Base-by-base conservation (phyloP, 2,329 filamentous ascomycete genomes). In the Alternaria atra region DNA sequence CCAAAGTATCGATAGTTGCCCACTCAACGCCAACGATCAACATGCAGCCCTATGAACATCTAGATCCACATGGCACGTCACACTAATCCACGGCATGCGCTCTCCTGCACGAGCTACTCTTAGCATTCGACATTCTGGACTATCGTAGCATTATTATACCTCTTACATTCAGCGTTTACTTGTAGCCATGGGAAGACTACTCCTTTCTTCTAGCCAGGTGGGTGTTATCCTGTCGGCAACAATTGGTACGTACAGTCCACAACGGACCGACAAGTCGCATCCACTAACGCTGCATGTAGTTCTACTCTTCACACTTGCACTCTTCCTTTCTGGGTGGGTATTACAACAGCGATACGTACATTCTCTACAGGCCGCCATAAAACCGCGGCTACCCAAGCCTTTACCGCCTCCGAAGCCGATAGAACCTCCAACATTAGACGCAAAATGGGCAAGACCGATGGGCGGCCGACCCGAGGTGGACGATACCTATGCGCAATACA, bases 251-350 rank as follows among this genome's bases (percentile, higher is more conserved):
- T 77, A 50, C 57, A 27, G 35, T 6, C n/a, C 34, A 27, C 17
- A n/a, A 35, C 51, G 27, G 23, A 10, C 37, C 37, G 17, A 32
- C 10, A 10, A 30, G 25, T 15, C 25, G 23, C 29, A n/a, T 17
- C 25, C 29, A 17, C 40, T 56, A 17, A 63, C 40, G 13, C 7
- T 25, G 29, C 37, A 4, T 9, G 6, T 63, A 80, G 91, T 97
- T 60, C 82, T 92, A 65, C 77, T 91, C 27, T 97, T 92, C 79
- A 97, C 93, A 3, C 79, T 89, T 37, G 87, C 93, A 5, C 88
- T 97, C 27, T 97, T 97, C 78, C 84, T 97, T 32, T 93, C 91
- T 52, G 94, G 94, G 72, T 97, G 96, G 77, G 86, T 89, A 3
- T 85, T 97, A 54, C 94, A 97, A 73, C 94, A 97, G 79, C 88